Evolutionary conservation across 2,329 filamentous ascomycete species (phyloP), one percentile per base, ranked within the genome.

Genomic region (Apiospora arundinis): DNA sequence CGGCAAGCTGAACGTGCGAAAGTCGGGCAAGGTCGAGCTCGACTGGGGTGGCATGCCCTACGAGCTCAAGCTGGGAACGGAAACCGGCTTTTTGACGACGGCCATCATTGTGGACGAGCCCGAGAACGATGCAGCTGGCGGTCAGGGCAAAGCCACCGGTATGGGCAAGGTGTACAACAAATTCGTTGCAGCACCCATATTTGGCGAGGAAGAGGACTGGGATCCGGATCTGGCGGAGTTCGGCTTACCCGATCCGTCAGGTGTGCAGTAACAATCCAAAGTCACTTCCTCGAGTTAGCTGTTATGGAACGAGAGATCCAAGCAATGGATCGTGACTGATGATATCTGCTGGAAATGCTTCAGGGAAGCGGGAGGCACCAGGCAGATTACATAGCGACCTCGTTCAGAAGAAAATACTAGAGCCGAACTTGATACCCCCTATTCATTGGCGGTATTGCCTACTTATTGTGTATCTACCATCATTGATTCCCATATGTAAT

Each of bases 161-260:
- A 90, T 92, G 88, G 90, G 90, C 67, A 86, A 88, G 76, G 86
- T 92, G 72, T 87, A 89, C 83, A 89, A 89, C 68, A 88, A 88
- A 73, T 91, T 91, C 78, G 85, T 89, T 23, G 81, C 90, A 23
- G 88, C 87, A 37, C 89, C 89, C 9, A 84, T 87, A 63, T 91
- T 87, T 83, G 85, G 84, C 48, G 88, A 90, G 68, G 87, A 89
- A 75, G 84, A 87, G 70, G 87, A 89, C 42, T 90, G 88, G 88
- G 80, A 84, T 18, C 85, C 83, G 11, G 79, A 79, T 68, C 78
- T 82, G 8, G 78, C 81, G 44, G 81, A 81, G 21, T 40, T 40
- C 21, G 56, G 56, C 56, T 63, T 63, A 63, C 9, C 32, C 32
- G 56, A 63, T 40, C 56, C 56, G 32, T 37, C 56, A 40, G 56